Evolutionary conservation across 2,329 filamentous ascomycete genomes (phyloP).

Genomic region (Teratosphaeria viscida): DNA sequence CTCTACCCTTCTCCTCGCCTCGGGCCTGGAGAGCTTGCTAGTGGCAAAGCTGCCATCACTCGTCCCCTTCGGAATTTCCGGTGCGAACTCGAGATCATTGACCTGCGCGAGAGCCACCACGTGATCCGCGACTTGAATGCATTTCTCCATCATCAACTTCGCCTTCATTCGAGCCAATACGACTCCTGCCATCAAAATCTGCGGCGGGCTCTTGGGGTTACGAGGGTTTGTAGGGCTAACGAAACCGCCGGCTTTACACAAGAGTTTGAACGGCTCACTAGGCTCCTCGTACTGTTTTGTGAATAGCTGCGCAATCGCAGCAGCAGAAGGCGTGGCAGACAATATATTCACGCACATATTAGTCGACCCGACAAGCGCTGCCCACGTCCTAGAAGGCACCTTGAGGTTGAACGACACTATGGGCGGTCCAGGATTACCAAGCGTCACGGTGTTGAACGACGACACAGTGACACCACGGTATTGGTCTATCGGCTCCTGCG

Average conservation of each 20-base stretch:
- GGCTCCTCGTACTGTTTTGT: constrained; percentile 16
- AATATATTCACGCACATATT: constrained; percentile 45
- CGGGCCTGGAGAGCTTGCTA: not conserved
- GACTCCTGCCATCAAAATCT: constrained; percentile 4
- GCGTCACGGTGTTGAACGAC: constrained; percentile 49
- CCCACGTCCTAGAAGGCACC: constrained; percentile 45
- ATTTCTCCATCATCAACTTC: constrained; percentile 25
- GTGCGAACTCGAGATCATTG: not conserved
- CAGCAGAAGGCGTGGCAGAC: constrained; percentile 18
- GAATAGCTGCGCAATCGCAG: constrained; percentile 24
- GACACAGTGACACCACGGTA: constrained; percentile 48
- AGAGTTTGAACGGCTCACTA: constrained; percentile 11
- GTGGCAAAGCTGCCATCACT: not conserved
- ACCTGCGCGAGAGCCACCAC: constrained; percentile 38
- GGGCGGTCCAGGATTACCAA: constrained; percentile 37
- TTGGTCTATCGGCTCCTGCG: not conserved
- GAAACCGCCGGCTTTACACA: constrained; percentile 2
- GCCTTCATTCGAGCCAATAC: constrained; percentile 26
- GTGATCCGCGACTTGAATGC: constrained; percentile 36
- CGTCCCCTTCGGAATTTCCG: not conserved
- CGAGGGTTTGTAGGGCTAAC: not conserved
- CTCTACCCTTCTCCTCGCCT: not conserved
- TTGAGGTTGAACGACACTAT: constrained; percentile 54
- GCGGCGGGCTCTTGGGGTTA: not conserved
- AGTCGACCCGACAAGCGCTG: constrained; percentile 35